Evolutionary conservation across 352 stramenopile genomes (phyloP).

Genomic region (Phytophthora capsici): DNA sequence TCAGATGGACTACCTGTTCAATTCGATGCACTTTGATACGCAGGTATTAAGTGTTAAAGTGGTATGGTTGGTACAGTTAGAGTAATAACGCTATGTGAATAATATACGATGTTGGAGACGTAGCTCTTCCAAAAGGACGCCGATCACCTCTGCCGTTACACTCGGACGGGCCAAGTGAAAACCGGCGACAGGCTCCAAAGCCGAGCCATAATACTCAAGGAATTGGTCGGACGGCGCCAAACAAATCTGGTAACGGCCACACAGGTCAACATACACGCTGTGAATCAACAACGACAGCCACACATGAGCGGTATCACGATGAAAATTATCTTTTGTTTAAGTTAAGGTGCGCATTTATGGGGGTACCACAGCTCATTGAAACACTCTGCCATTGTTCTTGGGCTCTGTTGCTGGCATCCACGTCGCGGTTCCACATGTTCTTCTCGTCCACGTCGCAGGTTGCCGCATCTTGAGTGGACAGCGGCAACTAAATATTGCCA

Average conservation of each 20-base stretch:
- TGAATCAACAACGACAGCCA: background rate
- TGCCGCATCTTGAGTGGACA: constrained; percentile 14
- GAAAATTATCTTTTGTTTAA: constrained; percentile 3
- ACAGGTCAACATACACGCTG: background rate
- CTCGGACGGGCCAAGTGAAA: constrained; percentile 1
- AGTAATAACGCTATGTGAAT: background rate
- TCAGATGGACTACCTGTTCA: constrained; percentile 23
- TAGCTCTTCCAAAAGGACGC: constrained; percentile 7
- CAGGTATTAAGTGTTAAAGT: background rate
- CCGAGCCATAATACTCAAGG: constrained; percentile 2
- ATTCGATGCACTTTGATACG: background rate
- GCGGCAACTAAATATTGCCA: constrained; percentile 10
- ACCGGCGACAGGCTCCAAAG: constrained; percentile 19
- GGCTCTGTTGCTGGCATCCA: constrained; percentile 5
- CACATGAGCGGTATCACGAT: background rate
- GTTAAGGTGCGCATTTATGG: background rate
- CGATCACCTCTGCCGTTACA: constrained; percentile 27
- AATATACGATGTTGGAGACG: background rate
- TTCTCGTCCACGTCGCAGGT: constrained; percentile 18
- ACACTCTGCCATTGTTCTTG: constrained; percentile 5
- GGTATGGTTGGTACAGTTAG: background rate
- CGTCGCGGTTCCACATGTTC: constrained; percentile 20
- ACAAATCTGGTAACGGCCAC: constrained; percentile 5
- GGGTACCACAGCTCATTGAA: background rate
- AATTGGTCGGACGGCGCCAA: constrained; percentile 15